Percentiles rank a stretch among this genome's conserved stretches.
phyloP scores from a whole-genome alignment of 225 moss, liverwort and hornwort species.

The Lunularia cruciata region DNA sequence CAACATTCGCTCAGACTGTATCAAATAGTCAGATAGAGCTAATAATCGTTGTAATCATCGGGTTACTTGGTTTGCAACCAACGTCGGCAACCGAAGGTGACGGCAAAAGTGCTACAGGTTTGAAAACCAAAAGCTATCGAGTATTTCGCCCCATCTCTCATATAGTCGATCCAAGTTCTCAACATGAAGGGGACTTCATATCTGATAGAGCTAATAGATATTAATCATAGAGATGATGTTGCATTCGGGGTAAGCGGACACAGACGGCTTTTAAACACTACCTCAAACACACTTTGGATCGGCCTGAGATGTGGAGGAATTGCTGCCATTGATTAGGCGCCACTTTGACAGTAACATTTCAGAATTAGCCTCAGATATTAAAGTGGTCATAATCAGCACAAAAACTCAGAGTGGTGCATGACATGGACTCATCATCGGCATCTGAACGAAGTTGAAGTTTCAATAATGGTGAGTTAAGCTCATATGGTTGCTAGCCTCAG shows the following conservation, averaged over 20 bases:
- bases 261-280: background rate
- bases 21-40: background rate
- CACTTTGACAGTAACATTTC: too few species aligned
- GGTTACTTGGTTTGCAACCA: too few species aligned
- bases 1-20: background rate
- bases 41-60: background rate
- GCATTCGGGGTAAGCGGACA: too few species aligned
- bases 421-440: slow-evolving; percentile 11
- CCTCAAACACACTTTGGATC: background rate
- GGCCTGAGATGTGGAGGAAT: background rate
- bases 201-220: slow-evolving; percentile 15
- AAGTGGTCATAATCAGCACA: slow-evolving; percentile 16
- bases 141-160: too few species aligned
- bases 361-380: background rate
- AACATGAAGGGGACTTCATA: slow-evolving; percentile 25
- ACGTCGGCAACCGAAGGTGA: background rate
- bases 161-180: slow-evolving; percentile 1
- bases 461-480: background rate
- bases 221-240: slow-evolving; percentile 22
- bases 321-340: background rate
- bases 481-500: background rate
- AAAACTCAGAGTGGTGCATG: slow-evolving; percentile 22
- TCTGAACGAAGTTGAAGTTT: background rate
- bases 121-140: too few species aligned
- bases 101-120: background rate